A percentile compares a stretch with the other conserved stretches of the same genome.
Conservation (phyloP, 306 rosid species). For the Cyclanthera cordifolia region DNA sequence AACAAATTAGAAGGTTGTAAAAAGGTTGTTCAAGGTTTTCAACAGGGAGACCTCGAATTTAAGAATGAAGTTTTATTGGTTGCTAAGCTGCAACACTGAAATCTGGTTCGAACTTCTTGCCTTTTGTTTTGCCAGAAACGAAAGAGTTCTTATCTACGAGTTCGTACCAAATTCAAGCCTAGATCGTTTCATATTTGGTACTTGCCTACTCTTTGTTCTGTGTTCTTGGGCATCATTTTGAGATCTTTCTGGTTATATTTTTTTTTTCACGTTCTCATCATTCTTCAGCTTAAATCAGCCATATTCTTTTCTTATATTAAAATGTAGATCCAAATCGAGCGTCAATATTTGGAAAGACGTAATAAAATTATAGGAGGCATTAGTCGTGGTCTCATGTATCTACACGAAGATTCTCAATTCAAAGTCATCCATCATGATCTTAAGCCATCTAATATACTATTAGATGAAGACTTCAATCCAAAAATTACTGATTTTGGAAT, state of each 20-base stretch:
- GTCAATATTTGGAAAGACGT: neutral
- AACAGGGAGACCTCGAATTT: neutral
- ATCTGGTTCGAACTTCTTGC: conserved; percentile 9
- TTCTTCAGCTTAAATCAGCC: neutral
- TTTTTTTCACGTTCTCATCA: neutral
- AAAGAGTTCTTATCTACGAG: conserved; percentile 8
- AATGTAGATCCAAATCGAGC: neutral
- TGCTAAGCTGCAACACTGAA: conserved; percentile 12
- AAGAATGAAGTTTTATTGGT: conserved; percentile 10
- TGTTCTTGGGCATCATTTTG: neutral
- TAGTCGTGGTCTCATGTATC: conserved; percentile 18
- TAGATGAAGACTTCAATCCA: conserved; percentile 12
- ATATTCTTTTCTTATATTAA: neutral
- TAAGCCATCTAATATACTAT: conserved; percentile 17
- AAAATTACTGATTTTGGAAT: conserved; percentile 26
- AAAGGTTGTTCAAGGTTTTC: conserved; percentile 1
- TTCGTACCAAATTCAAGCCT: conserved; percentile 6
- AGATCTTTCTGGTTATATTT: neutral
- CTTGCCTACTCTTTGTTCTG: neutral
- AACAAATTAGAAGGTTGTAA: neutral
- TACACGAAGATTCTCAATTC: conserved; percentile 20
- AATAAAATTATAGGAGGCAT: conserved; percentile 17
- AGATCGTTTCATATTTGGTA: conserved; percentile 1
- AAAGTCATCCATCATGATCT: conserved; percentile 21
- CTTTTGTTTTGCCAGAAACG: neutral